Base-by-base conservation (phyloP, 2,329 filamentous ascomycete species). In the Cladosporium sphaerospermum region DNA sequence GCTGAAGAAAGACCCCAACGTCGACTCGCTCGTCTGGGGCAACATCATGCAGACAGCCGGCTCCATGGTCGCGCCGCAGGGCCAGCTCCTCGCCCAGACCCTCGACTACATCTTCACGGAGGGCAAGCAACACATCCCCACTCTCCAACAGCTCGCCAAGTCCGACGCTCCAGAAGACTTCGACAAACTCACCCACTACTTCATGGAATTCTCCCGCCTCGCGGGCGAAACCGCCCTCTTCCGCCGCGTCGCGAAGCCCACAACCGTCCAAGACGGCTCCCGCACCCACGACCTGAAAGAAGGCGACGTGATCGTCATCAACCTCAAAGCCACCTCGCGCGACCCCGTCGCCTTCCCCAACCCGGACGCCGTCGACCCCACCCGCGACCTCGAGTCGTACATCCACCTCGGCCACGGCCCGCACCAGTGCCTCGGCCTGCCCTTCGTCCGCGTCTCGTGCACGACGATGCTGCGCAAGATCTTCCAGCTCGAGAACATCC, bases 21-120 rank as follows among this genome's bases (percentile, higher is more conserved):
- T 74, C 5, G 67, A 77, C 23, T 72, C 78, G 16, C 70, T 82
- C 23, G 78, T 81, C 31, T 80, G 76, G 75, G 76, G 75, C 39
- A 76, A 82, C 52, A 76, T 83, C 51, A 71, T 83, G 40, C 78
- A 78, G 32, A 81, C 79, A 0, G 78, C 78, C 1, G 78, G 76
- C 23, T 77, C 77, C 36, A 77, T 78, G 68, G 77, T 80, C 3
- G 71, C 75, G 2, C 81, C 80, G 53, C 79, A 82, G 60, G 78
- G 76, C 7, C 78, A 81, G 54, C 73, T 82, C 18, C 81, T 82
- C 59, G 75, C 71, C 0, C 79, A 82, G 57, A 78, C 73, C 23
- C 63, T 83, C 45, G 80, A 82, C 60, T 80, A 76, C 62, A 82
- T 80, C 64, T 70, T 83, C 43, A 71, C 72, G 3, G 72, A 73